Base-by-base conservation (phyloP, 2,329 filamentous ascomycete genomes). In the Aotearoamyces nothofagi region DNA sequence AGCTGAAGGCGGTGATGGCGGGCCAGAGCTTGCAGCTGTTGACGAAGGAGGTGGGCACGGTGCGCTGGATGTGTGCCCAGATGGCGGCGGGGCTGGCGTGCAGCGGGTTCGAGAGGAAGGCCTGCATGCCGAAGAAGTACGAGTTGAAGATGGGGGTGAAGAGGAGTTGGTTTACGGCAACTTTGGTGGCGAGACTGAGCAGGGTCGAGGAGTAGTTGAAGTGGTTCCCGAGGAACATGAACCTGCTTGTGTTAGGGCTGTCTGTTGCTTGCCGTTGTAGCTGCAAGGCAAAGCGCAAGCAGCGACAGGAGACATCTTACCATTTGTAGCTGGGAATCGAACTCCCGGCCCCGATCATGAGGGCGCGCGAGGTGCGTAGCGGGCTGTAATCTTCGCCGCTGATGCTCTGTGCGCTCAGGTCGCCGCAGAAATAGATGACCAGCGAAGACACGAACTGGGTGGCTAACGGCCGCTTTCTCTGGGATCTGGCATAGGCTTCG, bases 11-110 rank as follows among this genome's bases (percentile, higher is more conserved):
- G 9, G 78, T 92, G 10, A 92, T 78, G 0, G 72, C 71, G 0
- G 86, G 87, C 86, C 86, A 94, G 14, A 94, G 53, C 56, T 92
- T 92, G 50, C 75, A 73, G 35, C 76, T 80, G 50, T 90, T 93
- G 46, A 71, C 51, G 46, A 81, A 70, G 46, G 76, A 84, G 14
- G 66, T 62, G 0, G 84, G 83, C 0, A 93, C 77, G 0, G 84
- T 86, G 33, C 72, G 62, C 40, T 66, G 66, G 34, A 94, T 63
- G 29, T 81, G 72, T 42, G 80, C 70, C 51, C 69, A 66, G 1
- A 77, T 68, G 31, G 81, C 76, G 2, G 38, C 47, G 2, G 73
- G 46, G 0, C 61, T 64, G 15, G 78, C 75, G n/a, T n/a, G n/a
- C n/a, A n/a, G n/a, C n/a, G n/a, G n/a, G 20, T 83, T 84, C 0